Percentiles rank a stretch among this genome's conserved stretches.
Evolutionary conservation across 192 early-diverging fungal species (phyloP).

Genomic region (Coemansia sp.): DNA sequence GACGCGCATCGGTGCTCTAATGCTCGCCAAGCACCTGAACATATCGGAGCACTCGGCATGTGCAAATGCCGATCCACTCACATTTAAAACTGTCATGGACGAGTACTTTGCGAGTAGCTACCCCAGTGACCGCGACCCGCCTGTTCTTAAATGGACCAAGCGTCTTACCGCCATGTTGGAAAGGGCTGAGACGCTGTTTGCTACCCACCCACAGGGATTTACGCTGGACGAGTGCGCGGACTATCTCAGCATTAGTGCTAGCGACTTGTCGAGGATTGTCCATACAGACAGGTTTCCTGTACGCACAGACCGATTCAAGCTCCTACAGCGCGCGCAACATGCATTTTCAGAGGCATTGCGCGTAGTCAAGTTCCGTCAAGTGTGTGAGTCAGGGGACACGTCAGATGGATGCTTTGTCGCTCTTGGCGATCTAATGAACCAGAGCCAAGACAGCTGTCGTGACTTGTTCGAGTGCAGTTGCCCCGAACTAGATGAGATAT

Average conservation of each 20-base stretch:
- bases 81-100: conserved; percentile 52
- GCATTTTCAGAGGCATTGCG: conserved; percentile 80
- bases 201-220: conserved; percentile 25
- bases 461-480: conserved; percentile 83
- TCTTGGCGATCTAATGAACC: conserved; percentile 91
- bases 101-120: conserved; percentile 29
- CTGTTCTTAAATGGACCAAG: conserved; percentile 36
- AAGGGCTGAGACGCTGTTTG: conserved; percentile 14
- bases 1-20: conserved; percentile 75
- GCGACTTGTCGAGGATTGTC: conserved; percentile 27
- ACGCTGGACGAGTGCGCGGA: conserved; percentile 32
- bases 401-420: too few relatives aligned
- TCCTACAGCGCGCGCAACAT: conserved; percentile 81
- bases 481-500: conserved; percentile 81
- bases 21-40: conserved; percentile 62
- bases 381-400: conserved; percentile 31
- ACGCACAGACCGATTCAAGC: conserved; percentile 67
- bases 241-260: conserved; percentile 7
- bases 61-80: conserved; percentile 57
- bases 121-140: background rate
- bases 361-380: conserved; percentile 54
- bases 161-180: conserved; percentile 35
- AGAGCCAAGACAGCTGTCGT: conserved; percentile 81
- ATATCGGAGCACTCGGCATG: conserved; percentile 44
- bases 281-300: conserved; percentile 71